Conservation (phyloP, 108 stramenopile genomes). For the Cyclotella cryptica region DNA sequence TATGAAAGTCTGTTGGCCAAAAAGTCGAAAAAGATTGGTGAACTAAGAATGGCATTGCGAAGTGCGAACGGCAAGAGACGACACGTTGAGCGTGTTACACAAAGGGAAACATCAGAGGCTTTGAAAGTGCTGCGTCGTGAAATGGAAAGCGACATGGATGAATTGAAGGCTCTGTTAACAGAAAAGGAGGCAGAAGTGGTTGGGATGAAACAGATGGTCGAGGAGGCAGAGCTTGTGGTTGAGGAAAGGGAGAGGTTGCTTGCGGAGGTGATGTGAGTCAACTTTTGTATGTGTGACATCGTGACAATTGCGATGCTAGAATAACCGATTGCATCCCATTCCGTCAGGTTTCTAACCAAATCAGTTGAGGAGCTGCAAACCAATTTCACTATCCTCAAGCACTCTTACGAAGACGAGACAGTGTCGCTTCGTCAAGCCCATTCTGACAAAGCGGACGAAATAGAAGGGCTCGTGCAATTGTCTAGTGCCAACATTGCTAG, state of each 20-base stretch:
- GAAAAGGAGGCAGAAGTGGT: slow-evolving; percentile 38
- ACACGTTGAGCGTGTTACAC: slow-evolving; percentile 8
- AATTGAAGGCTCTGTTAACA: slow-evolving; percentile 22
- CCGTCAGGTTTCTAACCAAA: slow-evolving; percentile 30
- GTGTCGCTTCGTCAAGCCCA: slow-evolving; percentile 11
- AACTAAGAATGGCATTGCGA: slow-evolving; percentile 31
- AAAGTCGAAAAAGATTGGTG: slow-evolving; percentile 37
- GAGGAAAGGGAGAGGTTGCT: slow-evolving; percentile 35
- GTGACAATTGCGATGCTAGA: not conserved
- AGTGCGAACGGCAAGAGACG: slow-evolving; percentile 37
- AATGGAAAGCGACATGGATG: slow-evolving; percentile 30
- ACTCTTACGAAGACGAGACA: slow-evolving; percentile 33
- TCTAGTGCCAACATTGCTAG: slow-evolving; percentile 20
- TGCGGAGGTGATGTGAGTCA: slow-evolving; percentile 43
- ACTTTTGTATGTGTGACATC: not conserved
- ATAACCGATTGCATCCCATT: not conserved
- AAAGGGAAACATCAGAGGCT: slow-evolving; percentile 17
- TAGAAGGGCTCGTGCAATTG: slow-evolving; percentile 21
- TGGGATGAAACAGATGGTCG: slow-evolving; percentile 18
- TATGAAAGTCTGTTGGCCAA: slow-evolving; percentile 29
- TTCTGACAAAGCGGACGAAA: slow-evolving; percentile 25
- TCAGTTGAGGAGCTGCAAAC: slow-evolving; percentile 28
- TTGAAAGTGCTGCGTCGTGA: slow-evolving; percentile 18
- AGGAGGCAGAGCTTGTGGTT: slow-evolving; percentile 23
- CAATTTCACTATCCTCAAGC: slow-evolving; percentile 24